Percentiles rank a stretch among this genome's conserved stretches.
These are phyloP conservation scores for Conoideocrella luteorostrata DNA, from an alignment of 2,329 filamentous ascomycete genomes.

Conservation along the genomic window DNA sequence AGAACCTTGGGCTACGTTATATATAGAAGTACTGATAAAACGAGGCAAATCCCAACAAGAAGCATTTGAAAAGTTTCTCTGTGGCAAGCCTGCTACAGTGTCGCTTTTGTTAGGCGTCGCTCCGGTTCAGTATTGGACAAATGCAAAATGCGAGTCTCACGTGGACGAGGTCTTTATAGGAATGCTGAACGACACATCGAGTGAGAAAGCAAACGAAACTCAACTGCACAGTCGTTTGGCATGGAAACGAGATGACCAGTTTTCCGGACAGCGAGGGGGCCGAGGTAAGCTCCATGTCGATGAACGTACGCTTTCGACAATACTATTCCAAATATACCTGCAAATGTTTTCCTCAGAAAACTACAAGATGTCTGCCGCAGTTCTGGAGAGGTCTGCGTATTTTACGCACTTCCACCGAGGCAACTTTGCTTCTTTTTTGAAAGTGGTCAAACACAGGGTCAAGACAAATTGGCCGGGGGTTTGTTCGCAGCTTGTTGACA, in stretches of 20 bases:
- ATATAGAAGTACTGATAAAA: constrained; percentile 39
- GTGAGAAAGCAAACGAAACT: constrained; percentile 9
- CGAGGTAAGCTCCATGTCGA: constrained; percentile 26
- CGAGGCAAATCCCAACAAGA: constrained; percentile 16
- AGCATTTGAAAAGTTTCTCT: constrained; percentile 35
- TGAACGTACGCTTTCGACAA: constrained; percentile 27
- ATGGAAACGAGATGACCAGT: constrained; percentile 30
- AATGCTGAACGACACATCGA: constrained; percentile 10
- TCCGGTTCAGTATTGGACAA: constrained; percentile 45
- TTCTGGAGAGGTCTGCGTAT: constrained; percentile 6
- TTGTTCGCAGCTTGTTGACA: constrained; percentile 21
- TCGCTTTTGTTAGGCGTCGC: constrained; percentile 44
- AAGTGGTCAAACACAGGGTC: constrained; percentile 26
- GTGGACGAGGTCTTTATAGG: constrained; percentile 32
- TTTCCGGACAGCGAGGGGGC: constrained; percentile 18
- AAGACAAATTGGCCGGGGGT: constrained; percentile 27
- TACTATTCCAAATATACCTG: constrained; percentile 36
- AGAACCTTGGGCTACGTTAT: constrained; percentile 38
- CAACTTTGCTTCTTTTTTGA: constrained; percentile 33
- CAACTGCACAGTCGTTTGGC: constrained; percentile 24
- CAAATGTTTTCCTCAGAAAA: constrained; percentile 40
- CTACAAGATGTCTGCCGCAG: neutral
- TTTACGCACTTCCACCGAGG: constrained; percentile 30
- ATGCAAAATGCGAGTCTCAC: constrained; percentile 33
- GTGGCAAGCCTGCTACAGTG: constrained; percentile 39